Percentiles rank a stretch among this genome's conserved stretches.
These are phyloP conservation scores for Retiboletus flavoniger DNA, from an alignment of 1,284 basidiomycete genomes.

Conservation along the genomic window DNA sequence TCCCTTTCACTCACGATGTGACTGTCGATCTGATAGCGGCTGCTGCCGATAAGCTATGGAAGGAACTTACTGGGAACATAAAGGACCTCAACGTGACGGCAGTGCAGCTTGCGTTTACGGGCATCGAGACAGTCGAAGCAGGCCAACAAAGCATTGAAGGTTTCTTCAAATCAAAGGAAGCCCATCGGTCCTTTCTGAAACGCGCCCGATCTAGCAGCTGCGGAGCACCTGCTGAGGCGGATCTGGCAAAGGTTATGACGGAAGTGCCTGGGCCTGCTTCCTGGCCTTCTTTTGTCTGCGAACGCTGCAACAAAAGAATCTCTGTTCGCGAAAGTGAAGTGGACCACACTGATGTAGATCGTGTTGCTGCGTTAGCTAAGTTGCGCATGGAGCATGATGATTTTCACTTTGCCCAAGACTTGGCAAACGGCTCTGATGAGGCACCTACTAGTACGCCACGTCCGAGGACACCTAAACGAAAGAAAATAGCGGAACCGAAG, in stretches of 20 bases:
- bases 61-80: conserved; percentile 67
- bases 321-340: conserved; percentile 25
- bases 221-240: background rate
- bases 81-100: conserved; percentile 66
- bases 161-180: conserved; percentile 59
- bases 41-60: conserved; percentile 85
- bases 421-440: conserved; percentile 45
- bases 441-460: conserved; percentile 14
- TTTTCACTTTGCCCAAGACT: conserved; percentile 81
- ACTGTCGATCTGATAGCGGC: conserved; percentile 75
- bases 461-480: conserved; percentile 38
- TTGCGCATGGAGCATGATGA: conserved; percentile 78
- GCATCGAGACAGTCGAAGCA: conserved; percentile 74
- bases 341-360: conserved; percentile 26
- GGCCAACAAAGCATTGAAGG: conserved; percentile 87
- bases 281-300: conserved; percentile 47
- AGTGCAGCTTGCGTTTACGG: conserved; percentile 79
- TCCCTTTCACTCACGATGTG: conserved; percentile 76
- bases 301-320: conserved; percentile 52
- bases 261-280: conserved; percentile 2
- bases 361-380: conserved; percentile 42
- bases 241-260: background rate
- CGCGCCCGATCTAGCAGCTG: conserved; percentile 23
- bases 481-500: conserved; percentile 43
- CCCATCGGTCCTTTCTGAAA: conserved; percentile 25